phyloP scores from a whole-genome alignment of 2,329 filamentous ascomycete genomes.

The Amauroascus verrucosus region DNA sequence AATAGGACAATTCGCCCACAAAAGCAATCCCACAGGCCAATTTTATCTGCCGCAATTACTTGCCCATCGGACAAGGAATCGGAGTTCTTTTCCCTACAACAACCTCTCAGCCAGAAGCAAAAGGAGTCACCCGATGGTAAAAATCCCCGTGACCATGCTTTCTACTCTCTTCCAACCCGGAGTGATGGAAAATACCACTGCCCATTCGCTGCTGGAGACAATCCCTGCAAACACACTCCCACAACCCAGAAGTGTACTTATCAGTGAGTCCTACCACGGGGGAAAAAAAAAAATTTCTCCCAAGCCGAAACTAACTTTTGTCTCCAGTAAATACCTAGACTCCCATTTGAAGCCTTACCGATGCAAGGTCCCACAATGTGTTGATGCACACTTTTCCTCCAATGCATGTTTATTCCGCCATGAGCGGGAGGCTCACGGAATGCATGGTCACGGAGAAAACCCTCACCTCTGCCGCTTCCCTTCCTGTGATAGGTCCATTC shows the following conservation, averaged over 20 bases:
- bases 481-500: conserved; percentile 72
- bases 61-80: conserved; percentile 30
- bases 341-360: conserved; percentile 94
- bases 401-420: conserved; percentile 90
- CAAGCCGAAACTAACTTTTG: conserved; percentile 17
- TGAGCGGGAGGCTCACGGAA: conserved; percentile 88
- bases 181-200: conserved; percentile 83
- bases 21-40: conserved; percentile 31
- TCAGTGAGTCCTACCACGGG: conserved; percentile 55
- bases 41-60: conserved; percentile 26
- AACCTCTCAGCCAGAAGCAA: conserved; percentile 24
- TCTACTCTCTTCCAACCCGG: conserved; percentile 34
- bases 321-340: conserved; percentile 80
- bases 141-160: conserved; percentile 35
- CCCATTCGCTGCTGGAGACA: conserved; percentile 60
- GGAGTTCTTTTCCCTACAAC: conserved; percentile 30
- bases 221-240: conserved; percentile 76
- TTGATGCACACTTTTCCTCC: conserved; percentile 82
- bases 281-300: conserved; percentile 10
- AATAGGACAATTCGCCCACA: conserved; percentile 32
- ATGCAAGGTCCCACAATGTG: conserved; percentile 76
- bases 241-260: conserved; percentile 99
- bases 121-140: conserved; percentile 32
- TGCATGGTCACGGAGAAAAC: conserved; percentile 89
- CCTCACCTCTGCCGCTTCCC: conserved; percentile 81